These are phyloP conservation scores for Endoconidiophora laricicola DNA, from an alignment of 2,329 filamentous ascomycete species.

Conservation along the genomic window DNA sequence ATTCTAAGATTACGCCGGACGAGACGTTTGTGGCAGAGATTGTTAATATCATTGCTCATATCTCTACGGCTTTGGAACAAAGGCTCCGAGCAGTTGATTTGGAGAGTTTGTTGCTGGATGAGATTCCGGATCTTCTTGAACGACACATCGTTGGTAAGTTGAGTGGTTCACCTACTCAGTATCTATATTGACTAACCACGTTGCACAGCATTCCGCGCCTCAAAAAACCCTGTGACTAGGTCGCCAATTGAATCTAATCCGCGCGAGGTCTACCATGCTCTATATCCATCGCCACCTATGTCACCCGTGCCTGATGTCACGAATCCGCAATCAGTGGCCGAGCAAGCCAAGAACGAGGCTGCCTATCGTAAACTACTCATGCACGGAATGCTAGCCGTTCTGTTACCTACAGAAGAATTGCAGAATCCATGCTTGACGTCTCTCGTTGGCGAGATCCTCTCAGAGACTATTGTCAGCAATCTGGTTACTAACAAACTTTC, in stretches of 20 bases:
- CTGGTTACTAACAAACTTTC: slow-evolving; percentile 63
- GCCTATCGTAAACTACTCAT: slow-evolving; percentile 80
- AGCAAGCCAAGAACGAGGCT: slow-evolving; percentile 61
- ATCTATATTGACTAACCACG: background rate
- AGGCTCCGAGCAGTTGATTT: slow-evolving; percentile 68
- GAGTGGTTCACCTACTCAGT: background rate
- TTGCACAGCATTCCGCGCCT: slow-evolving; percentile 51
- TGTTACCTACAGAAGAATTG: slow-evolving; percentile 83
- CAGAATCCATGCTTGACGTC: slow-evolving; percentile 73
- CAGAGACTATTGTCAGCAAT: slow-evolving; percentile 77
- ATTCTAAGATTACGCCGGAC: slow-evolving; percentile 79
- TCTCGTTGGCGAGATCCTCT: slow-evolving; percentile 72
- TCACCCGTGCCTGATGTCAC: slow-evolving; percentile 52
- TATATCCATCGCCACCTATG: slow-evolving; percentile 66
- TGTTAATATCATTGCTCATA: slow-evolving; percentile 81
- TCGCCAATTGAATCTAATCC: slow-evolving; percentile 44
- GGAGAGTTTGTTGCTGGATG: slow-evolving; percentile 68
- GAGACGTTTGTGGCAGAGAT: slow-evolving; percentile 76
- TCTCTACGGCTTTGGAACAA: slow-evolving; percentile 74
- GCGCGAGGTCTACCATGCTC: slow-evolving; percentile 62
- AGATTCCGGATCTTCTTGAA: slow-evolving; percentile 68
- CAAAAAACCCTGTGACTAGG: slow-evolving; percentile 40
- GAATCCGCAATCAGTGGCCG: slow-evolving; percentile 31
- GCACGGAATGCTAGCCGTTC: slow-evolving; percentile 60
- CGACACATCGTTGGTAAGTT: slow-evolving; percentile 58